A percentile compares a stretch with the other conserved stretches of the same genome.
phyloP scores from a whole-genome alignment of 1,139 yeast species.

The Magnusiomyces sp. region DNA sequence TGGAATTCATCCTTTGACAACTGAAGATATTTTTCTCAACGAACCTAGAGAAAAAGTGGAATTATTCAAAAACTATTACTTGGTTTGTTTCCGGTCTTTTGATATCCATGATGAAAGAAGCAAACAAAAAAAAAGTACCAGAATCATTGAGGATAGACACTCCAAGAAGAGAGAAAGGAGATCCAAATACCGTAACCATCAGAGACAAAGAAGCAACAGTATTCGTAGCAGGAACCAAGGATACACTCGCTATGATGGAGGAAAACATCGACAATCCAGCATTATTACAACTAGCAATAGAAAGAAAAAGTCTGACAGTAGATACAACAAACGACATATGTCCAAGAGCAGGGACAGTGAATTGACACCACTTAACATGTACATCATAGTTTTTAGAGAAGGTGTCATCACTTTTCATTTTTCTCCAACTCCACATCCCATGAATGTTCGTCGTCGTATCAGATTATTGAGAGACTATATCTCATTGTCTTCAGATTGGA shows the following conservation, averaged over 20 bases:
- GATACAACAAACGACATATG: not conserved
- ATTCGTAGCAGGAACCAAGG: no score
- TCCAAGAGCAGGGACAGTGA: conserved; percentile 33
- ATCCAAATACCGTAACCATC: no score
- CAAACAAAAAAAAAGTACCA: no score
- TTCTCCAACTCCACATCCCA: conserved; percentile 92
- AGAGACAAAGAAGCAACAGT: no score
- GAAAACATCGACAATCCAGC: no score
- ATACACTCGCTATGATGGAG: no score
- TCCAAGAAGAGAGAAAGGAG: no score
- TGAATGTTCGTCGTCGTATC: conserved; percentile 89
- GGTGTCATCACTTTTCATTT: conserved; percentile 93
- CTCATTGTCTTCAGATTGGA: conserved; percentile 92
- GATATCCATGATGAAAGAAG: conserved; percentile 12
- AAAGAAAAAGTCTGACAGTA: no score
- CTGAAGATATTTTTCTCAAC: conserved; percentile 90
- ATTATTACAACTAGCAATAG: no score
- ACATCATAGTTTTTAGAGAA: conserved; percentile 80
- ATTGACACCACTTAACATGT: conserved; percentile 83
- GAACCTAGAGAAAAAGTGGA: conserved; percentile 96
- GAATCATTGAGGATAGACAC: no score
- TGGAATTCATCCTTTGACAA: conserved; percentile 90
- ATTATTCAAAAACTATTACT: conserved; percentile 75
- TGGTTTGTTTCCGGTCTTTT: conserved; percentile 67
- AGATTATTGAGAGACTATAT: conserved; percentile 78